Conservation (phyloP, 306 rosid species). For the Fragaria ananassa region DNA sequence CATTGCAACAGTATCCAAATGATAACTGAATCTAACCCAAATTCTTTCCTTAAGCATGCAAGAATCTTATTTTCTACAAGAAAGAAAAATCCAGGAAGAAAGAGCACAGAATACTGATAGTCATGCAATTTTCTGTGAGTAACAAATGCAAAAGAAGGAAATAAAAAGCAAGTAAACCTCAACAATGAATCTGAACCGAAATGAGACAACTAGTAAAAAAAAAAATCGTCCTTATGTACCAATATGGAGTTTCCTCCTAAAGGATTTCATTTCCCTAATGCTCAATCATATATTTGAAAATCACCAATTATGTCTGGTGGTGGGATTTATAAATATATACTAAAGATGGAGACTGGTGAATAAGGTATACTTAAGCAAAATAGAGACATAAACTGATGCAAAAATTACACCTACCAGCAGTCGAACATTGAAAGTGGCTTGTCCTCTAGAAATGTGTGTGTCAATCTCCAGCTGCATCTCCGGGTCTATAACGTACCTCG, state of each 20-base stretch:
- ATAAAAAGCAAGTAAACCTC: not conserved
- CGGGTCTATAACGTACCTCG: slow-evolving; percentile 40
- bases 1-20: not conserved
- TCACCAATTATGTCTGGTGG: slow-evolving; percentile 11
- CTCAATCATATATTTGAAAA: slow-evolving; percentile 13
- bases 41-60: not conserved
- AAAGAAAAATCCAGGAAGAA: not conserved
- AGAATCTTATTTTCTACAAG: not conserved
- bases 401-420: slow-evolving; percentile 40
- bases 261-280: not conserved
- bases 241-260: slow-evolving; percentile 18
- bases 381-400: not conserved
- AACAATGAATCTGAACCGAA: not conserved
- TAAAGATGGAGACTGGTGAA: not conserved
- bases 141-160: not conserved
- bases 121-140: not conserved
- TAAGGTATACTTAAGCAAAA: not conserved
- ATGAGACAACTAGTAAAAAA: not conserved
- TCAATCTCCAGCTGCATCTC: slow-evolving; percentile 57
- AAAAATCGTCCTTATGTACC: slow-evolving; percentile 6
- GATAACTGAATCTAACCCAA: not conserved
- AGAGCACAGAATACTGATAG: not conserved
- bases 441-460: slow-evolving; percentile 37
- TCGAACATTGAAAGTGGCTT: slow-evolving; percentile 39
- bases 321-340: slow-evolving; percentile 4